These are phyloP conservation scores for Collybiopsis luxurians DNA, from an alignment of 768 basidiomycete genomes.

Conservation along the genomic window DNA sequence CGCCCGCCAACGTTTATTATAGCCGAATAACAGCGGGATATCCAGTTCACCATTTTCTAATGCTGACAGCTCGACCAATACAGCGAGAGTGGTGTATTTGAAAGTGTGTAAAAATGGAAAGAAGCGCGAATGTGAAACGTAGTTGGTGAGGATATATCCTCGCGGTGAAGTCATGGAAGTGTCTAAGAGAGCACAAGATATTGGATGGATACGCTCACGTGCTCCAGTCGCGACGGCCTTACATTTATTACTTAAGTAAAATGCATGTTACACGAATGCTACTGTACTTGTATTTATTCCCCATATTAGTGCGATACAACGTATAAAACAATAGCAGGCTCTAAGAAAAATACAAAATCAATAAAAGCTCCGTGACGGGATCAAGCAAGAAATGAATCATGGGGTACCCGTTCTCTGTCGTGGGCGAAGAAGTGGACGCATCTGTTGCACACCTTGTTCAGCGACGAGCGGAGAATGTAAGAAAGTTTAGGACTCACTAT, in stretches of 20 bases:
- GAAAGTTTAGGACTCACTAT: constrained; percentile 71
- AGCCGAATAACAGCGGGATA: constrained; percentile 51
- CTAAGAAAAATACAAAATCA: no score
- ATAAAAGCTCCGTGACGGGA: neutral
- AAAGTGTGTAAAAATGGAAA: constrained; percentile 53
- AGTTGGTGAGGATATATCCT: constrained; percentile 49
- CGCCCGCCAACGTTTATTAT: constrained; percentile 41
- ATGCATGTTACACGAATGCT: no score
- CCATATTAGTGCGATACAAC: no score
- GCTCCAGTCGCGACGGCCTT: no score
- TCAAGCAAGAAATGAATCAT: neutral
- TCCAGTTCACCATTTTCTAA: constrained; percentile 49
- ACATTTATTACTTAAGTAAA: no score
- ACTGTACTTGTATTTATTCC: no score
- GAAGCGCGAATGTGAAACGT: constrained; percentile 51
- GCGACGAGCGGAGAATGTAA: no score
- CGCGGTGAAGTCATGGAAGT: constrained; percentile 4
- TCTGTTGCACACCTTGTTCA: constrained; percentile 31
- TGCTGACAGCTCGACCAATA: constrained; percentile 54
- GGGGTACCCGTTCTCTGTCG: constrained; percentile 17
- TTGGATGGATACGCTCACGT: no score
- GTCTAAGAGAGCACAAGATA: neutral
- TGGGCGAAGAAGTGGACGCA: constrained; percentile 40
- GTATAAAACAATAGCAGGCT: no score
- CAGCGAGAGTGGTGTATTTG: constrained; percentile 55